Evolutionary conservation across 306 rosid genomes (phyloP), one percentile per base, ranked within the genome.

Genomic region (Cercis canadensis): DNA sequence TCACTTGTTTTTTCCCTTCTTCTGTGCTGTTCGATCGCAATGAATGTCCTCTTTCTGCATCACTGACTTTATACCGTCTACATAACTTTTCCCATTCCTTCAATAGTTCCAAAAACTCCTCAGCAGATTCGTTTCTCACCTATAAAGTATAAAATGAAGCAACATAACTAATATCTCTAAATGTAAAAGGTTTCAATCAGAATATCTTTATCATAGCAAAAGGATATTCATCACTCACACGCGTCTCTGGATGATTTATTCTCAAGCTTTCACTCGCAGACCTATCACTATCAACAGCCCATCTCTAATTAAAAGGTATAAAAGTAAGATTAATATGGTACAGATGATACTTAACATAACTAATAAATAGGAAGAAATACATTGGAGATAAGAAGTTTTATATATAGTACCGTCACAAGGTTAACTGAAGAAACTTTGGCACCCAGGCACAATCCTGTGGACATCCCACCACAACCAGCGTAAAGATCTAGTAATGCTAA

Each of bases 391-490:
- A 59, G 51, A 58, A 46, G 2, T 46, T 58, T 57, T 36, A 50
- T 58, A 16, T 56, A 14, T 62, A 15, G 43, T 90, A 93, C 98
- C 90, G 96, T 82, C 66, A 84, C 81, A 76, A 93, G 90, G 74
- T 80, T 78, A 67, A 90, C 88, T n/a, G 83, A 65, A 66, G 97
- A 79, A 75, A 79, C 60, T 84, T 85, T 90, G 78, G 94, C 90
- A 69, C 98, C 98, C 39, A 87, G 82, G 80, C 93, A 83, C 82
- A 93, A 75, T 63, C 98, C 98, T 80, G 97, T 90, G 57, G 98
- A 93, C 98, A 93, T 93, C 74, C 94, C 97, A 80, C 98, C 98
- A 75, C 98, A 93, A 63, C 98, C 98, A 60, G 97, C 77, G 75
- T 77, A 93, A 32, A 93, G 85, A 83, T 93, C 98, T 53, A 93